Percentiles rank a stretch among this genome's conserved stretches.
These are phyloP conservation scores for Trametes punicea DNA, from an alignment of 768 basidiomycete genomes.

Conservation along the genomic window DNA sequence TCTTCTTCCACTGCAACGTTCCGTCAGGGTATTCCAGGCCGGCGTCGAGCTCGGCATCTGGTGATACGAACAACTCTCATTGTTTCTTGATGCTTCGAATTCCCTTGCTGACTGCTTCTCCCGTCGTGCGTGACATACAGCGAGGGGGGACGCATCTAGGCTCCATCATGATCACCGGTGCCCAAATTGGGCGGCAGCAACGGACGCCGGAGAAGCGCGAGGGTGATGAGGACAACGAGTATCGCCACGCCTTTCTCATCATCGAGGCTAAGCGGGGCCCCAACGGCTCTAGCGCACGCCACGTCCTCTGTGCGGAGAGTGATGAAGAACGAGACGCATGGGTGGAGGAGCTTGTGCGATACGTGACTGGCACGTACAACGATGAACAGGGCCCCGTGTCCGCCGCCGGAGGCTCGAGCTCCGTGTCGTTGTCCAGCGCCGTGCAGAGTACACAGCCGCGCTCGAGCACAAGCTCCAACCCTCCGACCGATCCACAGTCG, in stretches of 20 bases:
- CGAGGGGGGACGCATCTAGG: constrained; percentile 91
- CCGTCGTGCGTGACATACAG: constrained; percentile 37
- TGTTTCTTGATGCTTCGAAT: constrained; percentile 6
- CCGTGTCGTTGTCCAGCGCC: constrained; percentile 9
- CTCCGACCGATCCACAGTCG: constrained; percentile 35
- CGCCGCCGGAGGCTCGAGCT: constrained; percentile 12
- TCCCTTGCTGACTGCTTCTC: constrained; percentile 9
- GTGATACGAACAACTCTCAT: constrained; percentile 2
- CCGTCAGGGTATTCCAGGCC: background rate
- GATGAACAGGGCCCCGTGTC: constrained; percentile 54
- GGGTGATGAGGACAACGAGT: constrained; percentile 85
- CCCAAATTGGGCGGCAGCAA: constrained; percentile 96
- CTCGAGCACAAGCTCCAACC: constrained; percentile 52
- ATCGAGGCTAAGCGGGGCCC: constrained; percentile 82
- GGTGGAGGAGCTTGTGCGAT: constrained; percentile 91
- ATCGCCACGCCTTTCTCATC: constrained; percentile 95
- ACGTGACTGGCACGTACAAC: constrained; percentile 78
- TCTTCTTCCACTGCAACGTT: constrained; percentile 23
- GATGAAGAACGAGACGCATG: constrained; percentile 91
- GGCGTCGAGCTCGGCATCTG: constrained; percentile 2
- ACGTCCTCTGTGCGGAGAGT: constrained; percentile 96
- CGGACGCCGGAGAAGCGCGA: constrained; percentile 49
- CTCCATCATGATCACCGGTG: constrained; percentile 85
- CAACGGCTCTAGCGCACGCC: constrained; percentile 67
- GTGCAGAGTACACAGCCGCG: constrained; percentile 38